A percentile compares a stretch with the other conserved stretches of the same genome.
Evolutionary conservation across 768 basidiomycete genomes (phyloP).

Genomic region (Rhizopogon vesiculosus): DNA sequence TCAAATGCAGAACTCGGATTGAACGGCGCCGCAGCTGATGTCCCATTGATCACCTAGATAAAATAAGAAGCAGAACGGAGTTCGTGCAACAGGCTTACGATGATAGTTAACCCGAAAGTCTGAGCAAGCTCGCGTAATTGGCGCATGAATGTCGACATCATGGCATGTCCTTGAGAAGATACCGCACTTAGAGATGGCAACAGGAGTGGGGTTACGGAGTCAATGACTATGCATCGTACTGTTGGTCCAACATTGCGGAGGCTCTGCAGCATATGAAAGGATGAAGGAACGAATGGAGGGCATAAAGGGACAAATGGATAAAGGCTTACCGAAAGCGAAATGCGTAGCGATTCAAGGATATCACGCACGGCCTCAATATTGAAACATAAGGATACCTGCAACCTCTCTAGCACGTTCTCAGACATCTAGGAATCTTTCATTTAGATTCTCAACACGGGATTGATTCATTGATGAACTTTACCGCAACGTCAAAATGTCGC

Average conservation of each 20-base stretch:
- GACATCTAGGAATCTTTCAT: conserved; percentile 16
- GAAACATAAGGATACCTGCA: conserved; percentile 56
- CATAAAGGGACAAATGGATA: conserved; percentile 4
- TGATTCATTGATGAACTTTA: conserved; percentile 12
- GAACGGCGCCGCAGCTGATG: conserved; percentile 30
- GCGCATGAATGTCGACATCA: conserved; percentile 69
- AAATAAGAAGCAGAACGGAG: not conserved
- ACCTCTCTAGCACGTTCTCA: conserved; percentile 42
- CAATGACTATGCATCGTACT: conserved; percentile 55
- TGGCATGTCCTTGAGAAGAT: conserved; percentile 71
- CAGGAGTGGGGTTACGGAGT: conserved; percentile 60
- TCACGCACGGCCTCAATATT: conserved; percentile 51
- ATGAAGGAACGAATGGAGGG: not conserved
- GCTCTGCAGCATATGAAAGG: conserved; percentile 8
- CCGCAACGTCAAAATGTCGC: conserved; percentile 18
- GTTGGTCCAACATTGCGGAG: conserved; percentile 5
- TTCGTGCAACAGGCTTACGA: conserved; percentile 38
- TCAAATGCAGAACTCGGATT: conserved; percentile 31
- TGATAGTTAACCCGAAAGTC: conserved; percentile 37
- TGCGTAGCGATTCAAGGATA: conserved; percentile 41
- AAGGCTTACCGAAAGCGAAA: conserved; percentile 25
- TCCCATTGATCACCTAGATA: conserved; percentile 57
- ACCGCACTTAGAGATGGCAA: conserved; percentile 58
- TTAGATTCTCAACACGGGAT: not conserved
- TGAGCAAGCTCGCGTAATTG: conserved; percentile 50